Percentiles rank a stretch among this genome's conserved stretches.
Evolutionary conservation across 2,329 filamentous ascomycete species (phyloP).

Genomic region (Penicillium oxalicum): DNA sequence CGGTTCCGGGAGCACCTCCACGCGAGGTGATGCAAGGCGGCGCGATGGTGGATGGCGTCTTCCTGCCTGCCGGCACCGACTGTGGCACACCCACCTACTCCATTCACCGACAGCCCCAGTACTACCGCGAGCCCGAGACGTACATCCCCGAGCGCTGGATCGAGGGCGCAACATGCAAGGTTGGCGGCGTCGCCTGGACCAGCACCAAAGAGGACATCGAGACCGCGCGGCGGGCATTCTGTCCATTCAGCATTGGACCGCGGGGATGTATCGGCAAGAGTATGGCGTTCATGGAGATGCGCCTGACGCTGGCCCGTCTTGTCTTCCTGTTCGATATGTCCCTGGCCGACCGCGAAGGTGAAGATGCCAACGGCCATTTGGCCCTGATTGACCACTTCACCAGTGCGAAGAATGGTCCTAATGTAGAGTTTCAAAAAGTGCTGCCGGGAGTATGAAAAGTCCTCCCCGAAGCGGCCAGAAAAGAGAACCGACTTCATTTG

Average conservation of each 20-base stretch:
- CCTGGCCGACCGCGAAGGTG: slow-evolving; percentile 29
- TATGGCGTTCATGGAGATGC: slow-evolving; percentile 41
- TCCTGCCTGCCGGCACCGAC: slow-evolving; percentile 49
- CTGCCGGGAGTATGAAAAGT: not conserved
- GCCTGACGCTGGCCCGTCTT: slow-evolving; percentile 34
- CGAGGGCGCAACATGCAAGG: slow-evolving; percentile 38
- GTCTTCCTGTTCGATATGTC: slow-evolving; percentile 38
- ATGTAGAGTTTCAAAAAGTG: slow-evolving; percentile 25
- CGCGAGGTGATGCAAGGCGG: slow-evolving; percentile 37
- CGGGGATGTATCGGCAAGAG: slow-evolving; percentile 41
- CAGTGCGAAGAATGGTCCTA: slow-evolving; percentile 33
- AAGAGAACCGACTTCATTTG: no score
- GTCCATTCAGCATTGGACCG: slow-evolving; percentile 49
- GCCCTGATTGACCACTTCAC: slow-evolving; percentile 37
- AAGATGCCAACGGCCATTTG: slow-evolving; percentile 32
- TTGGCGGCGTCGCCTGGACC: slow-evolving; percentile 31
- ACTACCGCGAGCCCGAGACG: slow-evolving; percentile 55
- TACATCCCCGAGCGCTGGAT: slow-evolving; percentile 64
- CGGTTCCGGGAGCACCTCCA: slow-evolving; percentile 34
- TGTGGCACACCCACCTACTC: slow-evolving; percentile 63
- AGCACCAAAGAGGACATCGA: slow-evolving; percentile 47
- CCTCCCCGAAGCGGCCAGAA: no score
- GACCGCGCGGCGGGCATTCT: slow-evolving; percentile 62
- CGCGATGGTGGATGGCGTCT: slow-evolving; percentile 33
- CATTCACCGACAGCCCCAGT: slow-evolving; percentile 60